Conservation (phyloP, 1,284 basidiomycete species). For the Schizophyllum commune region DNA sequence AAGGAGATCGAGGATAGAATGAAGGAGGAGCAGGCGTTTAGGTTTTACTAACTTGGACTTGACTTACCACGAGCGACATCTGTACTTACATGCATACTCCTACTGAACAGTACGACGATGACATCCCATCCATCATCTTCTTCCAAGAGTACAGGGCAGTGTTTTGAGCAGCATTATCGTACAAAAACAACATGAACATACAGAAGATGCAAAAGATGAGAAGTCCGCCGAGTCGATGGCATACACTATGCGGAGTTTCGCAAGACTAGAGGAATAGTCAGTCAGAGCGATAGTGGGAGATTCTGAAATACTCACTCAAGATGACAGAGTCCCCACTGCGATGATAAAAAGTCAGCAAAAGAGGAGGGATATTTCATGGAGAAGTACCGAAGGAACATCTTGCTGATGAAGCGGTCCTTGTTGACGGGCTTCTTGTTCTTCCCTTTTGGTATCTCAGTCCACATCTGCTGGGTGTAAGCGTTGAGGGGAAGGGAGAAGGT, state of each 20-base stretch:
- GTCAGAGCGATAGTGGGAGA: not conserved
- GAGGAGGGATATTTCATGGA: conserved; percentile 9
- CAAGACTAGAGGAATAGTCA: conserved; percentile 46
- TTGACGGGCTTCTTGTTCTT: conserved; percentile 99
- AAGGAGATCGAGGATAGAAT: conserved; percentile 26
- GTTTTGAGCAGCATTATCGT: not conserved
- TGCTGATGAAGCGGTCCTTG: conserved; percentile 99
- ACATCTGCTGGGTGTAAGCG: conserved; percentile 64
- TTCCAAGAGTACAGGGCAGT: not conserved
- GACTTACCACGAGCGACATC: not conserved
- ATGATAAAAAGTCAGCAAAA: conserved; percentile 13
- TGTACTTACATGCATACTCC: not conserved
- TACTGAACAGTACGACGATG: not conserved
- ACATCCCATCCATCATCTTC: too few relatives aligned
- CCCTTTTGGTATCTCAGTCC: conserved; percentile 97
- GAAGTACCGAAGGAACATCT: conserved; percentile 84
- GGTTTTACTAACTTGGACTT: not conserved
- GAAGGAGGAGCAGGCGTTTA: conserved; percentile 2
- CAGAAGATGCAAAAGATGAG: conserved; percentile 2
- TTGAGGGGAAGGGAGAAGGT: not conserved
- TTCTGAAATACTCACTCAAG: conserved; percentile 52
- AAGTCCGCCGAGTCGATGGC: not conserved
- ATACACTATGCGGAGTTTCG: conserved; percentile 70
- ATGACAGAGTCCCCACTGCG: conserved; percentile 90
- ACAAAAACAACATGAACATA: not conserved